A percentile compares a stretch with the other conserved stretches of the same genome.
Conservation (phyloP, 306 rosid species). For the Cicer pinnatifidum region DNA sequence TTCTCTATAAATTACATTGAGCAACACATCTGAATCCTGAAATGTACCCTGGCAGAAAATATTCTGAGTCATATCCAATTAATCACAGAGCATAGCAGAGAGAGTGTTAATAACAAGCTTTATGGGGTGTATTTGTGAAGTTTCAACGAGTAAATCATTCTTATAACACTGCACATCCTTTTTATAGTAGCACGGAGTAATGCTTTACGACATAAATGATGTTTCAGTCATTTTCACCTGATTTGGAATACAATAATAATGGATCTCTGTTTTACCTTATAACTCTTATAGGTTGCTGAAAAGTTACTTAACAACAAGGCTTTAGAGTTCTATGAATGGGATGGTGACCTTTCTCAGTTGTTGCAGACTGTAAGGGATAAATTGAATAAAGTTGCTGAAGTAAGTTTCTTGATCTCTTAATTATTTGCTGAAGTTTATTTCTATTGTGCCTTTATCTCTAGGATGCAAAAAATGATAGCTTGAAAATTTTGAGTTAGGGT, state of each 20-base stretch:
- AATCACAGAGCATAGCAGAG: not conserved
- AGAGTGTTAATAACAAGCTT: not conserved
- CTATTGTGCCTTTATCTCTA: not conserved
- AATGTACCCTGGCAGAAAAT: not conserved
- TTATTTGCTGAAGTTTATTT: slow-evolving; percentile 21
- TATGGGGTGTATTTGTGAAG: slow-evolving; percentile 11
- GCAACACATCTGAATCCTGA: not conserved
- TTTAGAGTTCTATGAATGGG: slow-evolving; percentile 95
- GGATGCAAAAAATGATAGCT: too few relatives aligned
- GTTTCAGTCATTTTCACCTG: not conserved
- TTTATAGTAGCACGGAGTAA: slow-evolving; percentile 2
- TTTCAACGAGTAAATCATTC: slow-evolving; percentile 3
- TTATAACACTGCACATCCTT: not conserved
- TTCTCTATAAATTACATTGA: not conserved
- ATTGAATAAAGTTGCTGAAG: slow-evolving; percentile 88
- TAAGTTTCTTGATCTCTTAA: slow-evolving; percentile 45
- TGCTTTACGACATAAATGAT: not conserved
- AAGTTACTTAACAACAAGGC: slow-evolving; percentile 71
- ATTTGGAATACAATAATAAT: slow-evolving; percentile 16
- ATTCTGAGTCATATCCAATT: not conserved
- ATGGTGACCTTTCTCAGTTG: slow-evolving; percentile 74
- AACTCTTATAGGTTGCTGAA: slow-evolving; percentile 47
- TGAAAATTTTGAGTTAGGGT: too few relatives aligned
- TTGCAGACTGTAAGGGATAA: slow-evolving; percentile 90
- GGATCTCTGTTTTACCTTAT: slow-evolving; percentile 11